These are phyloP conservation scores for Sicyos edulis DNA, from an alignment of 306 rosid genomes.

Conservation along the genomic window DNA sequence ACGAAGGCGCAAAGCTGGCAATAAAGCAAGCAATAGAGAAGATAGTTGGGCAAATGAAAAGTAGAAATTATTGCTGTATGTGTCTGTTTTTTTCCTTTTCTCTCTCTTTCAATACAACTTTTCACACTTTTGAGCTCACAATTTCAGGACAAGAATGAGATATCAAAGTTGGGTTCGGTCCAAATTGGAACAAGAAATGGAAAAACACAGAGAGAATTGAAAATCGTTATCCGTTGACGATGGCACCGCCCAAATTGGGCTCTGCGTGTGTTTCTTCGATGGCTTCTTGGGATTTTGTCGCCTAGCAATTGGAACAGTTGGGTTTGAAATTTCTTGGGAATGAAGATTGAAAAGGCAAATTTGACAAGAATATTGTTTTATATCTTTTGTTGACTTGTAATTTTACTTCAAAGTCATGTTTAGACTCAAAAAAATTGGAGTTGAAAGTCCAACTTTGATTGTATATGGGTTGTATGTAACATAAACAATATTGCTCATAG, in stretches of 20 bases:
- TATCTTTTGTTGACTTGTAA: no score
- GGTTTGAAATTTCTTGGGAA: constrained; percentile 1
- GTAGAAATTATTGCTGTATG: constrained; percentile 69
- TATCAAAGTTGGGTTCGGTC: constrained; percentile 22
- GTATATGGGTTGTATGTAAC: no score
- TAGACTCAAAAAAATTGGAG: no score
- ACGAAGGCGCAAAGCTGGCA: constrained; percentile 81
- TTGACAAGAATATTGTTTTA: no score
- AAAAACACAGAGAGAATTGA: constrained; percentile 12
- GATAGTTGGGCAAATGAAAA: constrained; percentile 40
- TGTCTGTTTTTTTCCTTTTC: constrained; percentile 17
- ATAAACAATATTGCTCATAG: no score
- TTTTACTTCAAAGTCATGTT: no score
- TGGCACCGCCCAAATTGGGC: constrained; percentile 52
- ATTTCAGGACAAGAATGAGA: constrained; percentile 33
- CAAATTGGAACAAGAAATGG: constrained; percentile 27
- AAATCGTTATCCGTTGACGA: constrained; percentile 44
- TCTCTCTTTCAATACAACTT: constrained; percentile 67
- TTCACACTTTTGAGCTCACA: constrained; percentile 60
- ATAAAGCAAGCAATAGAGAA: constrained; percentile 38
- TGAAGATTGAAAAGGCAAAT: not conserved
- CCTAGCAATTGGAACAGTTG: not conserved
- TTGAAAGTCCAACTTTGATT: no score
- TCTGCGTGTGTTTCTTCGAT: not conserved
- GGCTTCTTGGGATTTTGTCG: not conserved